These are phyloP conservation scores for Candida peoriensis DNA, from an alignment of 805 yeast genomes.

Conservation along the genomic window DNA sequence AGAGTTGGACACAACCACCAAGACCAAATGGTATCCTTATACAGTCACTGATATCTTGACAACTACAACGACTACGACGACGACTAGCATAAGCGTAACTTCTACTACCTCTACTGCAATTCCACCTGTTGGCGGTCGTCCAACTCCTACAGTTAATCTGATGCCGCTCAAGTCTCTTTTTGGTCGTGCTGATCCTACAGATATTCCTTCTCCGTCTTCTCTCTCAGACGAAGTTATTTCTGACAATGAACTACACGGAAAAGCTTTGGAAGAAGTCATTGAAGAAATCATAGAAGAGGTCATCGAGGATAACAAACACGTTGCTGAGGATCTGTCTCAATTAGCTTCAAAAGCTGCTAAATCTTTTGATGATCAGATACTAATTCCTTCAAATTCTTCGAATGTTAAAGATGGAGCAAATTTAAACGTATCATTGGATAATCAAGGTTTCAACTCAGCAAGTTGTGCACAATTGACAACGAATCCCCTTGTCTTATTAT, in stretches of 20 bases:
- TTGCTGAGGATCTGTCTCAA: too few species aligned
- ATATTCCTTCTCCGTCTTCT: too few species aligned
- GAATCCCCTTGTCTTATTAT: too few species aligned
- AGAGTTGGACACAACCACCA: slow-evolving; percentile 15
- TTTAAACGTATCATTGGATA: too few species aligned
- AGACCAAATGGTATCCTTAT: slow-evolving; percentile 21
- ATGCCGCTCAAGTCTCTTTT: slow-evolving; percentile 3
- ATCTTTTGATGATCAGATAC: too few species aligned
- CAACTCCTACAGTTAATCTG: slow-evolving; percentile 9
- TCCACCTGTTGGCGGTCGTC: slow-evolving; percentile 11
- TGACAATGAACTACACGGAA: neutral
- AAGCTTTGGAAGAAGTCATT: slow-evolving; percentile 4
- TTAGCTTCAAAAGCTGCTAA: too few species aligned
- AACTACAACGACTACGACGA: slow-evolving; percentile 7
- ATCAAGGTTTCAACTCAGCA: too few species aligned
- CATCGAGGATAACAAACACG: too few species aligned
- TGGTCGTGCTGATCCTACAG: slow-evolving; percentile 2
- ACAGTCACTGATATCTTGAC: slow-evolving; percentile 15
- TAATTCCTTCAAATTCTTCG: too few species aligned
- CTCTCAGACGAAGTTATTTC: neutral
- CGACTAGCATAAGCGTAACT: slow-evolving; percentile 5
- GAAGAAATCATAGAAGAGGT: too few species aligned
- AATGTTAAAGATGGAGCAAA: too few species aligned
- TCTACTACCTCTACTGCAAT: slow-evolving; percentile 10
- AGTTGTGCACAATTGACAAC: too few species aligned